Evolutionary conservation across 306 rosid genomes (phyloP), one percentile per base, ranked within the genome.

Genomic region (Luffa acutangula): DNA sequence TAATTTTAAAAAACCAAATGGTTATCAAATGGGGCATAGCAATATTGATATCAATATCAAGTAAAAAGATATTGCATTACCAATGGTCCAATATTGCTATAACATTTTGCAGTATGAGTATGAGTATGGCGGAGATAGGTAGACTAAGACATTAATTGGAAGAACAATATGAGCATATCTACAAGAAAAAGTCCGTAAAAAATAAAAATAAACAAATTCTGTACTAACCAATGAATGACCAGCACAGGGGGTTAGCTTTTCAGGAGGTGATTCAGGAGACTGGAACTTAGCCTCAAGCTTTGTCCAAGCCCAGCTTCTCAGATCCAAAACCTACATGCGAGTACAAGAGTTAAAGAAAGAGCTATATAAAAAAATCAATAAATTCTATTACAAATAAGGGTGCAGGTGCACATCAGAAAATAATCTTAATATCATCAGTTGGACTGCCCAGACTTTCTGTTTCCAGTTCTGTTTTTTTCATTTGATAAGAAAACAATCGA

Each of bases 181-280:
- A 64, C 7, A 11, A 75, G 52, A 59, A 45, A 9, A 62, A 46
- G 6, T 56, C 45, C 13, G 71, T 41, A 62, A 64, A 18, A 31
- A 12, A 7, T 12, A 53, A 51, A 62, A 45, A 36, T 56, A 39
- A 57, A 83, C 41, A 36, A 33, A 53, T 39, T 72, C 43, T 75
- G 70, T 67, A 90, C 98, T 80, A 84, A 94, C 98, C 97, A 92
- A 82, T 78, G 98, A 94, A 88, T 94, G 97, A 81, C 97, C 98
- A 64, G 97, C 97, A 63, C 96, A 88, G 57, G 94, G 93, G 53
- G 85, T 46, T 83, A 84, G 83, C 79, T 89, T 82, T 63, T 78
- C 81, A 21, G 92, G 85, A 64, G 90, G 66, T n/a, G 85, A 83
- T 57, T 85, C 93, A 6, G 71, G 53, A 62, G 92, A 80, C 73